Percentiles rank a stretch among this genome's conserved stretches.
Conservation (phyloP, 2,329 filamentous ascomycete species). For the Monosporascus sp. region DNA sequence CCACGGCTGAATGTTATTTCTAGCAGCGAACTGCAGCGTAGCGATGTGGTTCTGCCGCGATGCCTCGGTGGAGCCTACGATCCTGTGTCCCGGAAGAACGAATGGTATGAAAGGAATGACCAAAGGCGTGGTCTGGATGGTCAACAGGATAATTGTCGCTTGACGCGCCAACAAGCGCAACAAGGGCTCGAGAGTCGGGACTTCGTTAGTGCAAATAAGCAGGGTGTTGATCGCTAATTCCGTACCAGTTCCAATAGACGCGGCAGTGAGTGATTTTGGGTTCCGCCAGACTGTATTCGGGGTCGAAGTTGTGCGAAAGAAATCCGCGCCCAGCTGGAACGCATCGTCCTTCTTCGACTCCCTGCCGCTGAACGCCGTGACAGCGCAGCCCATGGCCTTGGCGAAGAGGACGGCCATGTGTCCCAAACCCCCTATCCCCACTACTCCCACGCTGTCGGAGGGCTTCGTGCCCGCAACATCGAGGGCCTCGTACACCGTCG, state of each 20-base stretch:
- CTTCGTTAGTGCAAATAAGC: slow-evolving; percentile 1
- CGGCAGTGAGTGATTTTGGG: background rate
- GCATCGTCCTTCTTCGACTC: slow-evolving; percentile 4
- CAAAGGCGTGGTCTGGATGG: slow-evolving; percentile 2
- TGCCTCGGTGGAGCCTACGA: slow-evolving; percentile 6
- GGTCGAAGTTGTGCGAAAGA: background rate
- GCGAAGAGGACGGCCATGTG: slow-evolving; percentile 61
- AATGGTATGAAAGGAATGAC: background rate
- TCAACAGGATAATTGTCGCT: slow-evolving; percentile 1
- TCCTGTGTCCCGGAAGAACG: slow-evolving; percentile 1
- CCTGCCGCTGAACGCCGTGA: slow-evolving; percentile 1
- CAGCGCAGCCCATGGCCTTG: slow-evolving; percentile 48
- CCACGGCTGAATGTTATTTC: slow-evolving; percentile 8
- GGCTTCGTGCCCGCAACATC: slow-evolving; percentile 17
- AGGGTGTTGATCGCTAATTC: background rate
- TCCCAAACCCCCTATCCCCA: slow-evolving; percentile 57
- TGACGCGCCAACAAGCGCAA: background rate
- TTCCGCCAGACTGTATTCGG: background rate
- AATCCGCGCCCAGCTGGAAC: slow-evolving; percentile 9
- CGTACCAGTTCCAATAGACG: too few species aligned
- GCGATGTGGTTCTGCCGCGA: slow-evolving; percentile 10
- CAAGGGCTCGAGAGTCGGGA: background rate
- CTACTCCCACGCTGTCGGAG: slow-evolving; percentile 28
- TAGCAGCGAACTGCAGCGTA: slow-evolving; percentile 11
- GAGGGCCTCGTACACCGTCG: slow-evolving; percentile 34